Evolutionary conservation across 2,329 filamentous ascomycete species (phyloP).

Genomic region (Bipolaris bicolor): DNA sequence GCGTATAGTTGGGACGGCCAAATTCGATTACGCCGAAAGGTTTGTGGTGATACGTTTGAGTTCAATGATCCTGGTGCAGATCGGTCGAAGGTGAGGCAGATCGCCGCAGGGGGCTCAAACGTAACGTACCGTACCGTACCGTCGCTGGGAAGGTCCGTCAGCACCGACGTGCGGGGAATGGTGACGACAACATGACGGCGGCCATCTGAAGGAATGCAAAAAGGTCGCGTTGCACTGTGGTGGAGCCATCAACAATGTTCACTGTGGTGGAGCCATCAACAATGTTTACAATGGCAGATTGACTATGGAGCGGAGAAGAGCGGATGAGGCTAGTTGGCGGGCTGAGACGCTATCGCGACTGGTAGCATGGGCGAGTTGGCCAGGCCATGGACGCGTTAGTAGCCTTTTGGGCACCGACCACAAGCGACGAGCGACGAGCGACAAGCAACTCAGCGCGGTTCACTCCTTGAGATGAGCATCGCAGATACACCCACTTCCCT

Average conservation of each 20-base stretch:
- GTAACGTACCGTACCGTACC: neutral
- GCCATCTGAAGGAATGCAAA: neutral
- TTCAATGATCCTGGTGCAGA: neutral
- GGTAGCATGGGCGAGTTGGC: neutral
- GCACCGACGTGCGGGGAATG: neutral
- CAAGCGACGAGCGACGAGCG: neutral
- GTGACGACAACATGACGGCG: neutral
- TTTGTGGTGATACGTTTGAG: neutral
- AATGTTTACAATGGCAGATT: neutral
- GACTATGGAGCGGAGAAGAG: neutral
- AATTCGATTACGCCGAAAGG: neutral
- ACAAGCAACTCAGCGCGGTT: neutral
- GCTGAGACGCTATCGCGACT: neutral
- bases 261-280: neutral
- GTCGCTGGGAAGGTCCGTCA: neutral
- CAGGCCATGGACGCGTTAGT: constrained; percentile 1
- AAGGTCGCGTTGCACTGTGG: neutral
- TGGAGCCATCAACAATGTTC: neutral
- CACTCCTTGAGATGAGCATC: neutral
- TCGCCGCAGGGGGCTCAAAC: constrained; percentile 2
- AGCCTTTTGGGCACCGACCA: neutral
- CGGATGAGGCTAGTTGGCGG: neutral
- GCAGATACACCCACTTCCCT: neutral
- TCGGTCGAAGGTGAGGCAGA: neutral
- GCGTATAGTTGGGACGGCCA: neutral